phyloP scores from a whole-genome alignment of 2,329 filamentous ascomycete species.

The Trematosphaeria pertusa region DNA sequence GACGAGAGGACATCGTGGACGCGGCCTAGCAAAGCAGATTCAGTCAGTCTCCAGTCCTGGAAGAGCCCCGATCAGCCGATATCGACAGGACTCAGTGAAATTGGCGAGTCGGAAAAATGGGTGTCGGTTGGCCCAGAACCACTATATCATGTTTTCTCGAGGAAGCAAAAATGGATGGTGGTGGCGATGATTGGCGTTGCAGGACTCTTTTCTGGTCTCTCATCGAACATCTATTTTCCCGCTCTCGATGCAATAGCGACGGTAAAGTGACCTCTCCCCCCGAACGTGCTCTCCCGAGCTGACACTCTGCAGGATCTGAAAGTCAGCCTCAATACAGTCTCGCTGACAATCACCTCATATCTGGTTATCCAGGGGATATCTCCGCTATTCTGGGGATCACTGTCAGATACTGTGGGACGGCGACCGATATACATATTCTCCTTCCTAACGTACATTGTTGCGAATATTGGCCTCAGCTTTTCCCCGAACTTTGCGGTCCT shows the following conservation, averaged over 20 bases:
- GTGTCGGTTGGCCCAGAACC: not conserved
- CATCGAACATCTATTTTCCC: constrained; percentile 57
- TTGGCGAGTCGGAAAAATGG: not conserved
- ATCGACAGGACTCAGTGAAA: not conserved
- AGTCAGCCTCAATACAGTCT: constrained; percentile 32
- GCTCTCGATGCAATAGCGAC: constrained; percentile 42
- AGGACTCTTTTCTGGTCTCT: constrained; percentile 54
- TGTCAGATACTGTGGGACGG: constrained; percentile 57
- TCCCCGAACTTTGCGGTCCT: constrained; percentile 53
- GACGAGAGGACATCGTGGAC: constrained; percentile 3
- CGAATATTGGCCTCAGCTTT: constrained; percentile 57
- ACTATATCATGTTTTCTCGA: constrained; percentile 21
- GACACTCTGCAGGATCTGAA: constrained; percentile 31
- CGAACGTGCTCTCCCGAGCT: not conserved
- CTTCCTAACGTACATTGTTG: constrained; percentile 56
- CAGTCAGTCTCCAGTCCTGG: not conserved
- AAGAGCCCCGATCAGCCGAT: not conserved
- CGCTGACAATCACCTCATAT: constrained; percentile 44
- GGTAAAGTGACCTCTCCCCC: constrained; percentile 8
- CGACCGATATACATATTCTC: constrained; percentile 55
- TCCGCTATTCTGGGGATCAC: constrained; percentile 57
- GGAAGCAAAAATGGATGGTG: constrained; percentile 16
- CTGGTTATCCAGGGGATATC: constrained; percentile 57
- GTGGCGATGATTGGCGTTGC: constrained; percentile 41
- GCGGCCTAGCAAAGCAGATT: not conserved